Conservation (phyloP, 768 basidiomycete species). For the Tephrocybe rancida region DNA sequence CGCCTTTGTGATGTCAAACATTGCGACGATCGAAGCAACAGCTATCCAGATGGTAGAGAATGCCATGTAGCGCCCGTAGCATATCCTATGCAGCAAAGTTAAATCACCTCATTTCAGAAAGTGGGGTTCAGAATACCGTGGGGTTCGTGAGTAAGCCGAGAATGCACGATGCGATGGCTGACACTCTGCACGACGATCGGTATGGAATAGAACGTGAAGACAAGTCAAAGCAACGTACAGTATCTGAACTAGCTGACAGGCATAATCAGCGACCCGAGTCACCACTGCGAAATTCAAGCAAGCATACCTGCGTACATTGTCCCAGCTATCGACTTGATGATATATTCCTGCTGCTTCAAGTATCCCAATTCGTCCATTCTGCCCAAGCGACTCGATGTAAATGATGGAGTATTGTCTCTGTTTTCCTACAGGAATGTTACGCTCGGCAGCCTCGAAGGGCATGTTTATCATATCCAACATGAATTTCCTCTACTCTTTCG, state of each 20-base stretch:
- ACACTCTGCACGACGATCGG: constrained; percentile 11
- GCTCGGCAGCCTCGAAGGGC: constrained; percentile 22
- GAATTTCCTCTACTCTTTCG: constrained; percentile 23
- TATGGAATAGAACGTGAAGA: not conserved
- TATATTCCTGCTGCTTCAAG: constrained; percentile 15
- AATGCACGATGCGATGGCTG: constrained; percentile 22
- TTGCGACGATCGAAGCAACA: constrained; percentile 29
- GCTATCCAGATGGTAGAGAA: constrained; percentile 31
- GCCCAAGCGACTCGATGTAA: constrained; percentile 19
- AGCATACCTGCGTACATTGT: constrained; percentile 26
- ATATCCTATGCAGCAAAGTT: constrained; percentile 29
- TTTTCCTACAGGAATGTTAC: constrained; percentile 16
- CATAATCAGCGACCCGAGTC: not conserved
- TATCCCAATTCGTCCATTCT: constrained; percentile 16
- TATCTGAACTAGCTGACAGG: constrained; percentile 28
- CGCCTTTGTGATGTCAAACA: constrained; percentile 27
- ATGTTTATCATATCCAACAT: constrained; percentile 19
- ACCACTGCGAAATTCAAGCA: not conserved
- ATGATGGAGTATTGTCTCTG: constrained; percentile 21
- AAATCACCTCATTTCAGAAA: too few species aligned
- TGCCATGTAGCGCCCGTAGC: constrained; percentile 38
- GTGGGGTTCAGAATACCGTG: constrained; percentile 7
- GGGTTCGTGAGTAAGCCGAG: constrained; percentile 30
- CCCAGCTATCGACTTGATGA: constrained; percentile 22
- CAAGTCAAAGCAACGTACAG: constrained; percentile 16